A percentile compares a stretch with the other conserved stretches of the same genome.
Evolutionary conservation across 768 basidiomycete species (phyloP).

Genomic region (Boletus rubropictus): DNA sequence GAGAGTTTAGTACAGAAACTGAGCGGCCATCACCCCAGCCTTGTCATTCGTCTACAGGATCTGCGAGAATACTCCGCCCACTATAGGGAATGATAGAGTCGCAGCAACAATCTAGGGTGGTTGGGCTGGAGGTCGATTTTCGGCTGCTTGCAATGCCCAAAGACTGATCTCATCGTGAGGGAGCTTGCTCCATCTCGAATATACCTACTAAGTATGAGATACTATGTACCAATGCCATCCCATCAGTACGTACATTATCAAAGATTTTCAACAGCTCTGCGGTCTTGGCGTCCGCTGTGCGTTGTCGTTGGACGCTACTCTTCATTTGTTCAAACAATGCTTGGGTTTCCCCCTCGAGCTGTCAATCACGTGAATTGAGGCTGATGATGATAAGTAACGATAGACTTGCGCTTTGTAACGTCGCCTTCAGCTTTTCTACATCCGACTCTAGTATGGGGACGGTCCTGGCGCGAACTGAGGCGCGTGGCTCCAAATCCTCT

Average conservation of each 20-base stretch:
- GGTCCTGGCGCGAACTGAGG: constrained; percentile 57
- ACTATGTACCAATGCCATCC: not conserved
- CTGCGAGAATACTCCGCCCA: not conserved
- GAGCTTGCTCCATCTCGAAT: constrained; percentile 47
- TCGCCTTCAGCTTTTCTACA: constrained; percentile 34
- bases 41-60: not conserved
- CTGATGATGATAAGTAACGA: not conserved
- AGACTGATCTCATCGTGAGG: constrained; percentile 61
- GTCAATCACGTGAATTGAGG: not conserved
- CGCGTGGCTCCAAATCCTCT: constrained; percentile 55
- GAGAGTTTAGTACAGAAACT: not conserved
- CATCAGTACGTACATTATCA: constrained; percentile 40
- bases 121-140: constrained; percentile 32
- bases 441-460: constrained; percentile 51
- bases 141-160: constrained; percentile 37
- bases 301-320: constrained; percentile 40
- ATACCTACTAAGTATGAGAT: constrained; percentile 34
- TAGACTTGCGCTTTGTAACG: constrained; percentile 32
- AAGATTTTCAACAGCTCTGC: constrained; percentile 46
- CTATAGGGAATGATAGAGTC: not conserved
- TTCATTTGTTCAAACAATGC: constrained; percentile 44
- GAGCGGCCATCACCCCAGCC: not conserved
- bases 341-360: constrained; percentile 58
- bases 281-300: constrained; percentile 42
- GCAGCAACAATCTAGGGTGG: not conserved